Evolutionary conservation across 140 eudicot genomes (phyloP).

Genomic region (Senecio squalidus): DNA sequence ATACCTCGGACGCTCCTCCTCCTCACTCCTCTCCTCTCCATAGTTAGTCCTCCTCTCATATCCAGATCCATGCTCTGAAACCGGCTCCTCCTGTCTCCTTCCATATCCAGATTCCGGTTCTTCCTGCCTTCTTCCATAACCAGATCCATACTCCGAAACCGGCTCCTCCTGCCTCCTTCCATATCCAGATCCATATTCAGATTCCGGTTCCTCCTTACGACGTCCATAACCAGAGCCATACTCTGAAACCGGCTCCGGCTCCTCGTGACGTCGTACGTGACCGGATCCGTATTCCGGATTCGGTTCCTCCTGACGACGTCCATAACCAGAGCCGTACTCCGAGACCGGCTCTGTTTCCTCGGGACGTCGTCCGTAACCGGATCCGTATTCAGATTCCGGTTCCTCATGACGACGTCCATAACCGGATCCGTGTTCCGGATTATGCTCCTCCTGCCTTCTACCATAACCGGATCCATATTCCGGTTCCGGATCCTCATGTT

Average conservation of each 20-base stretch:
- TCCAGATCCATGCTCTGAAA: constrained; percentile 38
- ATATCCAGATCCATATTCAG: constrained; percentile 29
- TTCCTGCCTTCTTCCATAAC: constrained; percentile 28
- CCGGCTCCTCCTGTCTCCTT: constrained; percentile 16
- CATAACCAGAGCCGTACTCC: constrained; percentile 26
- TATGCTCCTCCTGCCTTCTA: background rate
- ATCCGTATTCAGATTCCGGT: background rate
- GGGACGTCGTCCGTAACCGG: constrained; percentile 23
- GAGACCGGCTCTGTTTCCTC: constrained; percentile 12
- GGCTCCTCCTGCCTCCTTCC: constrained; percentile 23
- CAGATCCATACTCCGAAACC: constrained; percentile 24
- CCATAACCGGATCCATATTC: constrained; percentile 50
- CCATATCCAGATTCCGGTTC: constrained; percentile 35
- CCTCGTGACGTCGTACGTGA: constrained; percentile 20
- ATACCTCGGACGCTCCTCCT: constrained; percentile 62
- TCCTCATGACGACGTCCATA: constrained; percentile 20
- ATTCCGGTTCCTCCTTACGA: constrained; percentile 13
- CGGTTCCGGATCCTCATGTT: constrained; percentile 40
- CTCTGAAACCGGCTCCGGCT: constrained; percentile 12
- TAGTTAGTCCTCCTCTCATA: constrained; percentile 22
- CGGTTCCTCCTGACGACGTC: constrained; percentile 15
- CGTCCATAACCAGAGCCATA: constrained; percentile 25
- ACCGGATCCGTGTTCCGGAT: constrained; percentile 3
- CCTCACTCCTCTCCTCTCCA: constrained; percentile 38
- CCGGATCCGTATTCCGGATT: constrained; percentile 23